A percentile compares a stretch with the other conserved stretches of the same genome.
Conservation (phyloP, 306 rosid genomes). For the Notholithocarpus densiflorus region DNA sequence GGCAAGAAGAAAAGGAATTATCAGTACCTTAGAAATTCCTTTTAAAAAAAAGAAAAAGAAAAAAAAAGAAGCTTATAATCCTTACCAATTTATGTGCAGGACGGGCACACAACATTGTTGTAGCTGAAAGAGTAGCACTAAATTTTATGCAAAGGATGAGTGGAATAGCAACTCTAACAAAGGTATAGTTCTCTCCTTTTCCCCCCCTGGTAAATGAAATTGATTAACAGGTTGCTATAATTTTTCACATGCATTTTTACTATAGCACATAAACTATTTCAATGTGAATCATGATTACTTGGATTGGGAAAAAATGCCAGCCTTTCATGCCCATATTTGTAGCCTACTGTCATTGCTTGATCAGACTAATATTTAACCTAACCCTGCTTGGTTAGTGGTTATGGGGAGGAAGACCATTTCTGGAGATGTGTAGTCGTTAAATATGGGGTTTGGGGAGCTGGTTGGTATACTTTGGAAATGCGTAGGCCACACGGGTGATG, state of each 20-base stretch:
- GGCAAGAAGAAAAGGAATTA: neutral
- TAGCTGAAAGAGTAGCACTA: slow-evolving; percentile 83
- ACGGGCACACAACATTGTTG: slow-evolving; percentile 72
- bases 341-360: neutral
- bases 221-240: neutral
- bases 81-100: slow-evolving; percentile 47
- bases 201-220: neutral
- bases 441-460: too few species aligned
- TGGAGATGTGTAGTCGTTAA: too few species aligned
- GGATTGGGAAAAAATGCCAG: neutral
- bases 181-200: slow-evolving; percentile 41
- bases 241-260: neutral
- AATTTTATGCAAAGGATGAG: slow-evolving; percentile 99
- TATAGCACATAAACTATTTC: neutral
- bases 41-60: slow-evolving; percentile 9
- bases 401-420: too few species aligned
- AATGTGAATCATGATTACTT: neutral
- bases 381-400: too few species aligned
- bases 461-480: too few species aligned
- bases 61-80: slow-evolving; percentile 2
- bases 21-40: slow-evolving; percentile 18
- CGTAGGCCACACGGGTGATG: too few species aligned
- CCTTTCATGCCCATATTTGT: neutral
- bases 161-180: slow-evolving; percentile 89
- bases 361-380: neutral